Conservation (phyloP, 305 asterid genomes). For the Ajuga reptans region DNA sequence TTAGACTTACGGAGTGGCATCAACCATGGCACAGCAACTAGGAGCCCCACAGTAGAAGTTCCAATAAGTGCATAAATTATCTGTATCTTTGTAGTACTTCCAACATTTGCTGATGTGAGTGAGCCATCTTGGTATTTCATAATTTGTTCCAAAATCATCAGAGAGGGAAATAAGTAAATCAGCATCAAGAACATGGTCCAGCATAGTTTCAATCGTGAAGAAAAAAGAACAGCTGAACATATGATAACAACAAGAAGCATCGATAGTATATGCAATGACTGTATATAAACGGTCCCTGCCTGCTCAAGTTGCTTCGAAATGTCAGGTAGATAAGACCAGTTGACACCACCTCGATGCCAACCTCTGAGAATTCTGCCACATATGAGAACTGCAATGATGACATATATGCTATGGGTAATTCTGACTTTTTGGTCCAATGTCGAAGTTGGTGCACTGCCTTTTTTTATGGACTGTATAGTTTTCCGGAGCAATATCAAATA, state of each 20-base stretch:
- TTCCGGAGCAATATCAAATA: slow-evolving; percentile 59
- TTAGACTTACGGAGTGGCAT: slow-evolving; percentile 34
- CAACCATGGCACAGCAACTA: slow-evolving; percentile 56
- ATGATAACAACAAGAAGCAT: slow-evolving; percentile 36
- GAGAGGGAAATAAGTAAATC: slow-evolving; percentile 42
- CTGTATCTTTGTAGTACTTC: slow-evolving; percentile 50
- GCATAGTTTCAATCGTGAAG: slow-evolving; percentile 27
- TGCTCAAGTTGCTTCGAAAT: slow-evolving; percentile 66
- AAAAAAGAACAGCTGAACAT: slow-evolving; percentile 32
- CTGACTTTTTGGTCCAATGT: slow-evolving; percentile 18
- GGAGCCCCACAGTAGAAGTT: slow-evolving; percentile 37
- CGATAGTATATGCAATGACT: slow-evolving; percentile 50
- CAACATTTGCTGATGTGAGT: slow-evolving; percentile 31
- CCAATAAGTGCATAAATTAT: slow-evolving; percentile 49
- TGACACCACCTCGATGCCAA: slow-evolving; percentile 99
- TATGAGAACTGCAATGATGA: slow-evolving; percentile 37
- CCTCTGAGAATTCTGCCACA: slow-evolving; percentile 79
- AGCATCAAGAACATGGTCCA: slow-evolving; percentile 28
- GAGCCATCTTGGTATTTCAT: slow-evolving; percentile 34
- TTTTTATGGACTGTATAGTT: slow-evolving; percentile 35
- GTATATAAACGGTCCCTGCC: slow-evolving; percentile 39
- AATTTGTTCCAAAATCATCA: slow-evolving; percentile 44
- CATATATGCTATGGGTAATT: slow-evolving; percentile 24
- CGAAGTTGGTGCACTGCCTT: slow-evolving; percentile 17
- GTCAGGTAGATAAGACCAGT: slow-evolving; percentile 83